Conservation (phyloP, 805 yeast genomes). For the Wickerhamiella hasegawae region DNA sequence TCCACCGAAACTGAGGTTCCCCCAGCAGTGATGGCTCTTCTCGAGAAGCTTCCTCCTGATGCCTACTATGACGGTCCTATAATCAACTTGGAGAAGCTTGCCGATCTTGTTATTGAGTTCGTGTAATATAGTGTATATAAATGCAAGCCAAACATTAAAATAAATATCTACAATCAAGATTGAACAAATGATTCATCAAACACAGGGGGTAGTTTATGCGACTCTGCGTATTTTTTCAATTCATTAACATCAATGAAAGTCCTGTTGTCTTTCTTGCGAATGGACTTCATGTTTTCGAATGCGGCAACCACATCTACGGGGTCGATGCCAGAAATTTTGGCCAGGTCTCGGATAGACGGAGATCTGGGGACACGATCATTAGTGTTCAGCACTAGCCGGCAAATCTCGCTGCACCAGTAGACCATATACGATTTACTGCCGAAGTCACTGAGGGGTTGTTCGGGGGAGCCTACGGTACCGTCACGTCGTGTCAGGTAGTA, state of each 20-base stretch:
- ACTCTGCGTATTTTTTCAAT: background rate
- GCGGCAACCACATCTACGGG: conserved; percentile 21
- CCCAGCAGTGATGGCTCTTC: conserved; percentile 1
- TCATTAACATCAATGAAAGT: background rate
- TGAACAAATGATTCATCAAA: conserved; percentile 1
- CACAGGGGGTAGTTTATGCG: background rate
- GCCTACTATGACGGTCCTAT: conserved; percentile 13
- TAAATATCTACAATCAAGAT: background rate
- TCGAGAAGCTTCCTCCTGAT: conserved; percentile 11
- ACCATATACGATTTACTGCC: conserved; percentile 58
- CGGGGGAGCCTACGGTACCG: conserved; percentile 69
- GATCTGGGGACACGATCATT: conserved; percentile 1
- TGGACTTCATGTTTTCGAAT: conserved; percentile 18
- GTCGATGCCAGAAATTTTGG: conserved; percentile 21
- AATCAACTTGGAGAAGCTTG: conserved; percentile 7
- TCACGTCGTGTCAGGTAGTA: conserved; percentile 57
- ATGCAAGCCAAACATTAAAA: background rate
- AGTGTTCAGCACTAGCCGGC: conserved; percentile 14
- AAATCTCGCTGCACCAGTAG: conserved; percentile 54
- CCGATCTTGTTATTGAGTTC: conserved; percentile 7
- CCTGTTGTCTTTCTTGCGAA: background rate
- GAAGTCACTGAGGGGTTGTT: conserved; percentile 70
- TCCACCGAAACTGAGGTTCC: background rate
- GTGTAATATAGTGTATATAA: background rate
- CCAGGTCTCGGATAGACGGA: conserved; percentile 16